These are phyloP conservation scores for Hippophae tibetana DNA, from an alignment of 306 rosid species.

Conservation along the genomic window DNA sequence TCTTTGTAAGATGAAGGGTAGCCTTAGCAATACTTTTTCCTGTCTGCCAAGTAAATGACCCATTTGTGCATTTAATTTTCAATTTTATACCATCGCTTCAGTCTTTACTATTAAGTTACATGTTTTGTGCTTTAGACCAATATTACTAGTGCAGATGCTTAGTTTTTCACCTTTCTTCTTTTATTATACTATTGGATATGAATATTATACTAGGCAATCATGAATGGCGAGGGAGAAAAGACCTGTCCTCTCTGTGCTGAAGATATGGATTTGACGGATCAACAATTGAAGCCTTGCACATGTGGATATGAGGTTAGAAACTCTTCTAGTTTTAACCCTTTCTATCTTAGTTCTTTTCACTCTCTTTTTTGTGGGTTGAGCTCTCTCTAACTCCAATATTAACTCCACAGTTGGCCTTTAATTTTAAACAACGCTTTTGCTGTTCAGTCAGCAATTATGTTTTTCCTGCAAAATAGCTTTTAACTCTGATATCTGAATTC, in stretches of 20 bases:
- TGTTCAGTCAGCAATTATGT: too few species aligned
- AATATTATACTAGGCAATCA: constrained; percentile 37
- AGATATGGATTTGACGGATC: constrained; percentile 99
- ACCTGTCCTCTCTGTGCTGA: constrained; percentile 97
- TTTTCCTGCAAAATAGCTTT: too few species aligned
- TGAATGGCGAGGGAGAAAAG: constrained; percentile 92
- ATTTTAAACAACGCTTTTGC: too few species aligned
- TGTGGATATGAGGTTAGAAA: constrained; percentile 83
- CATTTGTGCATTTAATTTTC: too few species aligned
- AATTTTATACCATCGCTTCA: too few species aligned
- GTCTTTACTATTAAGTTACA: too few species aligned
- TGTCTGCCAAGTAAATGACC: too few species aligned
- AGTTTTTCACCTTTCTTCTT: constrained; percentile 5
- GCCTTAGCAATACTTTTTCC: too few species aligned
- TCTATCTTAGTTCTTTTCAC: background rate
- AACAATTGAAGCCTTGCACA: constrained; percentile 93
- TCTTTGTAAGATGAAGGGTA: too few species aligned
- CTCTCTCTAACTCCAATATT: background rate
- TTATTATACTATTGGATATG: constrained; percentile 1
- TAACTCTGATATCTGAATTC: too few species aligned
- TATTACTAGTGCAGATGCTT: too few species aligned
- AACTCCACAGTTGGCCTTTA: background rate
- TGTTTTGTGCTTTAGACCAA: too few species aligned
- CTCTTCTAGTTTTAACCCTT: background rate
- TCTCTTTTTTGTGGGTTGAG: background rate